Conservation (phyloP, 768 basidiomycete genomes). For the Obba rivulosa region DNA sequence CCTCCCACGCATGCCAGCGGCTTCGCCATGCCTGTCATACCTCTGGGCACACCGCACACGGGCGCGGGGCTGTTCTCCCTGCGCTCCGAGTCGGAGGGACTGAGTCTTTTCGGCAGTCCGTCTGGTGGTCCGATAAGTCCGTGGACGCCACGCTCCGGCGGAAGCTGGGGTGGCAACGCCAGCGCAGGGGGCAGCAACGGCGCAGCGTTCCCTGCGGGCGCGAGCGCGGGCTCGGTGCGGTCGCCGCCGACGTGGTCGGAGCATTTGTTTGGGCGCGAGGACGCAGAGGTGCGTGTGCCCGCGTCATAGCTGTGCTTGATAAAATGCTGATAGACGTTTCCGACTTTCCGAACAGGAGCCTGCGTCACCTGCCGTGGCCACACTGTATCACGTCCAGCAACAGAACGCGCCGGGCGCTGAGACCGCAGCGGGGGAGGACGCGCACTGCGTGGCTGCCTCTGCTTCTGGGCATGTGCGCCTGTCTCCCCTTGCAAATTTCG, state of each 20-base stretch:
- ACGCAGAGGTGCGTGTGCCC: not conserved
- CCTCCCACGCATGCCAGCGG: not conserved
- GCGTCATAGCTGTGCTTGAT: not conserved
- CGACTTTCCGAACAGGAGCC: not conserved
- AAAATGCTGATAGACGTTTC: not conserved
- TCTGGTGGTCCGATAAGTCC: not conserved
- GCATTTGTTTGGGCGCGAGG: constrained; percentile 7
- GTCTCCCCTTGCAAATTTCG: not conserved
- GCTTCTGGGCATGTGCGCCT: no score
- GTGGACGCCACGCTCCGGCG: not conserved
- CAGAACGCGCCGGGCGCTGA: not conserved
- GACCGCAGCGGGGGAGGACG: not conserved
- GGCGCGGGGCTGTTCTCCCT: not conserved
- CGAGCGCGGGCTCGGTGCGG: not conserved
- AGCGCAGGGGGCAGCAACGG: not conserved
- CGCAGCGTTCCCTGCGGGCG: constrained; percentile 2
- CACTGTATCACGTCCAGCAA: not conserved
- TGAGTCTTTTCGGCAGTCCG: not conserved
- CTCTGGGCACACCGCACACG: not conserved
- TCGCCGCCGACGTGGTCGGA: constrained; percentile 2
- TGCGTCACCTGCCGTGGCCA: not conserved
- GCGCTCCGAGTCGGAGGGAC: not conserved
- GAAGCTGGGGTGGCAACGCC: not conserved
- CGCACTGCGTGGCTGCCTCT: no score
- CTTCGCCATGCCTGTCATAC: constrained; percentile 8